phyloP scores from a whole-genome alignment of 352 stramenopile genomes.

The Globisporangium cederbergense region DNA sequence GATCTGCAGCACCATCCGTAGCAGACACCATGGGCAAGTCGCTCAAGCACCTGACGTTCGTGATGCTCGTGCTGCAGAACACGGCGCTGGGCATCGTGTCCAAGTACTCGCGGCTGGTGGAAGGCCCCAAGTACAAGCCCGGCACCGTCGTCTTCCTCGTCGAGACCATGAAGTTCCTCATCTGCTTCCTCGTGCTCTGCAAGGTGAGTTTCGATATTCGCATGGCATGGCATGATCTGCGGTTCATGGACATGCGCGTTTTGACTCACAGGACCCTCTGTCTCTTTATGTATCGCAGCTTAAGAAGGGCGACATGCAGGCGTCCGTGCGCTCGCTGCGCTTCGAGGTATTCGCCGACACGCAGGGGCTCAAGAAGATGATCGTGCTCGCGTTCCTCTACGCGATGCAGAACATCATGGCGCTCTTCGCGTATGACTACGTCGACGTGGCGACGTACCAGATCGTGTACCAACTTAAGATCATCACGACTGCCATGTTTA shows the following conservation, averaged over 20 bases:
- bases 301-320: slow-evolving; percentile 54
- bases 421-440: slow-evolving; percentile 85
- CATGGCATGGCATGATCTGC: background rate
- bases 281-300: slow-evolving; percentile 15
- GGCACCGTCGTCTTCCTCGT: slow-evolving; percentile 79
- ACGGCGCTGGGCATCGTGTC: slow-evolving; percentile 83
- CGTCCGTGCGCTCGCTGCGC: slow-evolving; percentile 56
- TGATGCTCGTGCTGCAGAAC: slow-evolving; percentile 87
- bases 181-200: slow-evolving; percentile 76
- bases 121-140: slow-evolving; percentile 79
- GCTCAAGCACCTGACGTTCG: slow-evolving; percentile 79
- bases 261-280: background rate
- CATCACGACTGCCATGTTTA: slow-evolving; percentile 88
- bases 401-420: slow-evolving; percentile 86
- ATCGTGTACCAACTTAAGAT: slow-evolving; percentile 91
- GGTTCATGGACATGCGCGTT: background rate
- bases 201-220: slow-evolving; percentile 19
- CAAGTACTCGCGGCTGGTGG: slow-evolving; percentile 77
- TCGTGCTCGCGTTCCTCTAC: slow-evolving; percentile 82
- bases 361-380: slow-evolving; percentile 81
- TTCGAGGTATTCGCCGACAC: slow-evolving; percentile 79
- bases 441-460: slow-evolving; percentile 88
- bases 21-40: slow-evolving; percentile 24
- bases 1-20: background rate
- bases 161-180: slow-evolving; percentile 77